Conservation (phyloP, 441 rosid species). For the Melastoma candidum region DNA sequence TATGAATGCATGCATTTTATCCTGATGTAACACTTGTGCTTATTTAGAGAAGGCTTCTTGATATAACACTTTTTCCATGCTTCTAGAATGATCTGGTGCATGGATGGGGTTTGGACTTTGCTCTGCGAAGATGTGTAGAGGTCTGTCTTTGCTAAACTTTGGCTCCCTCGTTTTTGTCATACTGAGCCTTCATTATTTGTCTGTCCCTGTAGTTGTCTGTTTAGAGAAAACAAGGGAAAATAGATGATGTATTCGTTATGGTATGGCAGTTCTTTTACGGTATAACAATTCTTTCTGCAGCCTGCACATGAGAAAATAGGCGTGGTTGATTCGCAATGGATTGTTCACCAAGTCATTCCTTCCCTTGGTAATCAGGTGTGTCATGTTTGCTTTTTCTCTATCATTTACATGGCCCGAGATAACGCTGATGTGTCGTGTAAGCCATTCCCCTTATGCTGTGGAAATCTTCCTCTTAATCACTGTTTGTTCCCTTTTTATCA, state of each 20-base stretch:
- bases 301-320: constrained; percentile 80
- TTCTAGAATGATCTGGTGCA: constrained; percentile 66
- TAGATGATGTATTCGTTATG: no score
- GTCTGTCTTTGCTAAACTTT: constrained; percentile 23
- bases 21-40: no score
- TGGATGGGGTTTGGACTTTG: constrained; percentile 81
- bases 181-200: neutral
- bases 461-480: neutral
- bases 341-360: constrained; percentile 65
- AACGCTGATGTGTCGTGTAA: neutral
- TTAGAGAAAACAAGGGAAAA: no score
- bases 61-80: neutral
- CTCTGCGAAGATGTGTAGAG: constrained; percentile 64
- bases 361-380: constrained; percentile 60
- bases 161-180: neutral
- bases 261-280: no score
- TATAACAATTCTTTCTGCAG: constrained; percentile 22
- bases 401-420: neutral
- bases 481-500: neutral
- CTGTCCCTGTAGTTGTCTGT: no score
- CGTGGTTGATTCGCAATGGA: constrained; percentile 80
- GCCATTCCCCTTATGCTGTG: no score
- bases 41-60: no score
- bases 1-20: no score
- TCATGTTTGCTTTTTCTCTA: neutral